Percentiles rank a stretch among this genome's conserved stretches.
phyloP scores from a whole-genome alignment of 768 basidiomycete species.

The Calocybe indica region DNA sequence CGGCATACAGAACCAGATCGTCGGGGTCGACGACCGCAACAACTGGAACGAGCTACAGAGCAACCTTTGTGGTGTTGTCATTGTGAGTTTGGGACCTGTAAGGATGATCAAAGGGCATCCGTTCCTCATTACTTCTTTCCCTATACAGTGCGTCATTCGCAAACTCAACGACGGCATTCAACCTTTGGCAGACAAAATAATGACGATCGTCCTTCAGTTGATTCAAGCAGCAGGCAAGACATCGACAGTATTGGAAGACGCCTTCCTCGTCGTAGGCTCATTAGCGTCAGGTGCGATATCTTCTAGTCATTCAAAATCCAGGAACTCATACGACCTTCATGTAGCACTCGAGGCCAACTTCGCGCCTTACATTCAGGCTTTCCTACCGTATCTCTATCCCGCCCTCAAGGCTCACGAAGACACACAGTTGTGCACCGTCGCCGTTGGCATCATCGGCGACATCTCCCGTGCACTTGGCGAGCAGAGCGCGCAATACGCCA shows the following conservation, averaged over 20 bases:
- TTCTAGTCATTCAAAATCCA: background rate
- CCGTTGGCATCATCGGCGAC: slow-evolving; percentile 93
- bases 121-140: slow-evolving; percentile 2
- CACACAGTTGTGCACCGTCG: slow-evolving; percentile 91
- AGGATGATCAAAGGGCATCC: background rate
- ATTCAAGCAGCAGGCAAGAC: slow-evolving; percentile 87
- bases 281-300: slow-evolving; percentile 58
- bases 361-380: slow-evolving; percentile 76
- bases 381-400: slow-evolving; percentile 80
- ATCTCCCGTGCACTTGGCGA: slow-evolving; percentile 93
- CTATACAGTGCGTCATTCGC: slow-evolving; percentile 69
- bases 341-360: slow-evolving; percentile 74
- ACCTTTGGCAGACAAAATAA: slow-evolving; percentile 89
- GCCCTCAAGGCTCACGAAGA: slow-evolving; percentile 93
- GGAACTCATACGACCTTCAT: slow-evolving; percentile 3
- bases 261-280: slow-evolving; percentile 90
- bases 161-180: slow-evolving; percentile 79
- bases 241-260: slow-evolving; percentile 93
- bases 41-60: slow-evolving; percentile 99
- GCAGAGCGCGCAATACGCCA: slow-evolving; percentile 75
- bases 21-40: slow-evolving; percentile 93
- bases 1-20: slow-evolving; percentile 82
- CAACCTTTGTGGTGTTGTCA: slow-evolving; percentile 87
- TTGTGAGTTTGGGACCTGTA: slow-evolving; percentile 43
- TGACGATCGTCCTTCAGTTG: slow-evolving; percentile 84